Base-by-base conservation (phyloP, 495 filamentous ascomycete species). In the Friedmanniomyces endolithicus region DNA sequence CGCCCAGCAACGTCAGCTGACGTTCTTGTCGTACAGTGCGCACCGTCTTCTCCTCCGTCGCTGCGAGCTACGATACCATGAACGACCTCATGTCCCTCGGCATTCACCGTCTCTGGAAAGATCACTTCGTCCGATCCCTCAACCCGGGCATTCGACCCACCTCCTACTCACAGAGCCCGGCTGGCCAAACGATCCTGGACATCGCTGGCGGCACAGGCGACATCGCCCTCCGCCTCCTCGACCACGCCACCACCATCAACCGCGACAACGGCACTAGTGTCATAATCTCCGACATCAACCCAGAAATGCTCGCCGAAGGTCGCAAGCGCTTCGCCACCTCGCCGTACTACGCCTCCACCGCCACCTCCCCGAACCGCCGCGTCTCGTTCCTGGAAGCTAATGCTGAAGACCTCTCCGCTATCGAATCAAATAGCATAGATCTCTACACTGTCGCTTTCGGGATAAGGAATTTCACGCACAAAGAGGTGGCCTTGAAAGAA, bases 81-180 rank as follows among this genome's bases (percentile, higher is more conserved):
- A 98, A 98, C 77, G 92, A 98, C 69, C 79, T 96, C 48, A 97
- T 98, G 92, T 96, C 90, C 40, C 81, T 97, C 24, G 89, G 89
- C 34, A 89, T 94, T 72, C 92, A 98, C 71, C 86, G 92, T 16
- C 74, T 97, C 47, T 98, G 92, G 92, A 98, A 98, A 78, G 92
- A 96, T 71, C 80, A 94, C 72, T 98, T 97, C 70, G 92, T 97
- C 39, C 82, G 88, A 53, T 83, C 83, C 22, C 77, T 98, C 12
- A 88, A 95, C 72, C 92, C 94, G 1, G 92, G 92, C 58, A 78
- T 80, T 47, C 75, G 74, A 46, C 73, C 83, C n/a, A 71, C 75
- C 50, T 69, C 67, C 19, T 69, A 9, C 27, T 9, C 27, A 31
- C 27, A 31, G 9, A 9, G 74, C 70, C 59, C 56, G 51, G 23